Percentiles rank a stretch among this genome's conserved stretches.
Evolutionary conservation across 2,329 filamentous ascomycete genomes (phyloP).

Genomic region (Cadophora gregata): DNA sequence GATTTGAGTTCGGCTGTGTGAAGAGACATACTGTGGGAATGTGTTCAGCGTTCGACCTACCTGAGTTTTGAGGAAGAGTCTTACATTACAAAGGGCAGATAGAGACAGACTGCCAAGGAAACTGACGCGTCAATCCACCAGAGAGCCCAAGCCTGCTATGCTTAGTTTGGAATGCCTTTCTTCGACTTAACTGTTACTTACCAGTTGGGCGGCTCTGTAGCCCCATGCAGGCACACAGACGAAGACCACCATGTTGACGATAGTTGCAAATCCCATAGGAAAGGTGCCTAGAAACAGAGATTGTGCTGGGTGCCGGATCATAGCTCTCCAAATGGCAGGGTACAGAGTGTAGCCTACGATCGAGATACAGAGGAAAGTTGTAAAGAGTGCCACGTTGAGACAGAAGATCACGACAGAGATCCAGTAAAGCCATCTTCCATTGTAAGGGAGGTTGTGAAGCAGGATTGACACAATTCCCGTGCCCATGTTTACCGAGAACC

Average conservation of each 20-base stretch:
- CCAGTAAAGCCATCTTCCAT: not conserved
- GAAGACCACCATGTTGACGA: slow-evolving; percentile 67
- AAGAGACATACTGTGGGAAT: slow-evolving; percentile 36
- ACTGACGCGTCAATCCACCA: slow-evolving; percentile 62
- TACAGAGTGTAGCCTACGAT: not conserved
- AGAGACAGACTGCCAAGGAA: slow-evolving; percentile 57
- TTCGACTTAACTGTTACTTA: no score
- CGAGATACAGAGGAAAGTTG: not conserved
- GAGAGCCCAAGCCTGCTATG: slow-evolving; percentile 54
- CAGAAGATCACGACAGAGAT: not conserved
- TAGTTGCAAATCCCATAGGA: slow-evolving; percentile 70
- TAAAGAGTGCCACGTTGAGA: not conserved
- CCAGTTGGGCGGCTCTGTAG: no score
- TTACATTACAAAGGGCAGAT: slow-evolving; percentile 60
- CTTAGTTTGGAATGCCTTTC: no score
- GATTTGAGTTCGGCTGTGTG: slow-evolving; percentile 50
- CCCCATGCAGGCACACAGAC: slow-evolving; percentile 65
- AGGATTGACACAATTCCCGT: not conserved
- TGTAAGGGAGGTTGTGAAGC: not conserved
- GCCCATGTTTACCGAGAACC: slow-evolving; percentile 4
- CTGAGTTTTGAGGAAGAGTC: no score
- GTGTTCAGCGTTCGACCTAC: no score
- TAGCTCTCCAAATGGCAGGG: not conserved
- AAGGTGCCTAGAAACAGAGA: slow-evolving; percentile 65
- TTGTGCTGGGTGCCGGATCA: not conserved